phyloP scores from a whole-genome alignment of 331 rosid species.

The Quercus phellos region DNA sequence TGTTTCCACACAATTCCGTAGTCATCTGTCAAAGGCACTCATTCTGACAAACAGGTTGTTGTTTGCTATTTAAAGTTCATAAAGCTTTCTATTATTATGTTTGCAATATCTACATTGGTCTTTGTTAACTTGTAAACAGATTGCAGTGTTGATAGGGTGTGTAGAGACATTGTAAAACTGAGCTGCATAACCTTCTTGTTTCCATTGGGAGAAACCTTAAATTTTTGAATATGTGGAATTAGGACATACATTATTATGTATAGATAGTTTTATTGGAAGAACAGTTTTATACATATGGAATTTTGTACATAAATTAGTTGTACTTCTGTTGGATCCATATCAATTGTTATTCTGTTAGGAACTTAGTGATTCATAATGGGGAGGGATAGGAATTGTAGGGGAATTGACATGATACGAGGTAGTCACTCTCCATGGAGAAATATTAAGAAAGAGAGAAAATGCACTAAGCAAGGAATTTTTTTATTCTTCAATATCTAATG shows the following conservation, averaged over 20 bases:
- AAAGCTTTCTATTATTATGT: neutral
- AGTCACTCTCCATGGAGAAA: too few species aligned
- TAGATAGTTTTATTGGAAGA: neutral
- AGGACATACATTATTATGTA: neutral
- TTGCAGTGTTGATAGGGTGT: neutral
- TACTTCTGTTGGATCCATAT: neutral
- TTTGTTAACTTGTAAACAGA: neutral
- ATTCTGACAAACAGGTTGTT: constrained; percentile 79
- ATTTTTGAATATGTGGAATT: neutral
- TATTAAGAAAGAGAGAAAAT: too few species aligned
- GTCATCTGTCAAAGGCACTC: constrained; percentile 73
- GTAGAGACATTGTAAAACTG: neutral
- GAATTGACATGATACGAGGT: too few species aligned
- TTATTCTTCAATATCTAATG: too few species aligned
- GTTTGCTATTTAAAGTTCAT: neutral
- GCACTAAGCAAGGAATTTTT: too few species aligned
- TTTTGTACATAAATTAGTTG: neutral
- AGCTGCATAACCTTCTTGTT: neutral
- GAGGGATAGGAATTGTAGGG: too few species aligned
- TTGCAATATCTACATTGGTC: neutral
- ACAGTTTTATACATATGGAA: neutral
- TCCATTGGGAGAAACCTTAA: neutral
- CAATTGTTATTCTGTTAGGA: neutral
- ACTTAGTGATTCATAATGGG: neutral
- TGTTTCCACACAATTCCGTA: constrained; percentile 72